These are phyloP conservation scores for Tolypocladium pustulatum DNA, from an alignment of 2,329 filamentous ascomycete genomes.

Conservation along the genomic window DNA sequence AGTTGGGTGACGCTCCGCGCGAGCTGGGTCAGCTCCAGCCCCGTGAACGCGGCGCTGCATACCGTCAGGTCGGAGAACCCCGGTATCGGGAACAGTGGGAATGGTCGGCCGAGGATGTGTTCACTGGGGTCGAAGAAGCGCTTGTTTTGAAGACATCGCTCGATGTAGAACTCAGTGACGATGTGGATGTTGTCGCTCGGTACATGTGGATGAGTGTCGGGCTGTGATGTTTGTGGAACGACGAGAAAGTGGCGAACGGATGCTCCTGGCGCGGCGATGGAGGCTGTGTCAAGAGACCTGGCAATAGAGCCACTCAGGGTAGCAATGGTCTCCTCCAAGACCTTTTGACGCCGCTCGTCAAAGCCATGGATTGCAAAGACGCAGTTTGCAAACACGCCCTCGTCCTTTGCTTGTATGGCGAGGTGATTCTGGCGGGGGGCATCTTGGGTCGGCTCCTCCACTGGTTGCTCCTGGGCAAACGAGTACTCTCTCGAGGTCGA, in stretches of 20 bases:
- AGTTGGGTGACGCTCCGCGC: constrained; percentile 66
- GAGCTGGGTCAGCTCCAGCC: constrained; percentile 77
- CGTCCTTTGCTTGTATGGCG: constrained; percentile 4
- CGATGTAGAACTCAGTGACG: constrained; percentile 89
- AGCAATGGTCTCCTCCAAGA: constrained; percentile 35
- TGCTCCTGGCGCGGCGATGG: constrained; percentile 15
- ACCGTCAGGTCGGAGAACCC: constrained; percentile 63
- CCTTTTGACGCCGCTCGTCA: constrained; percentile 35
- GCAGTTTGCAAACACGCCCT: constrained; percentile 42
- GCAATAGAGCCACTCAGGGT: constrained; percentile 37
- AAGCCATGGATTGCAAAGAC: constrained; percentile 54
- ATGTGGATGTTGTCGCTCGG: constrained; percentile 30
- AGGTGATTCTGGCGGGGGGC: neutral
- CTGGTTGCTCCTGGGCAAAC: constrained; percentile 14
- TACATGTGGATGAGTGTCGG: constrained; percentile 30
- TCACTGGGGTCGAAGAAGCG: constrained; percentile 56
- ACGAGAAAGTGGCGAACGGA: constrained; percentile 36
- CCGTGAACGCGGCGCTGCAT: constrained; percentile 72
- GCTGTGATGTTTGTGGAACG: constrained; percentile 41
- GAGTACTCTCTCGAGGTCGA: constrained; percentile 24
- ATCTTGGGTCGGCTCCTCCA: constrained; percentile 1
- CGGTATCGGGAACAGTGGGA: constrained; percentile 57
- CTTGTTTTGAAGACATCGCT: constrained; percentile 74
- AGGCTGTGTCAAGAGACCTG: constrained; percentile 29
- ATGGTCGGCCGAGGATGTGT: constrained; percentile 67